Evolutionary conservation across 139 green algal species (phyloP), one percentile per base, ranked within the genome.

Genomic region (Chlorella sp.): DNA sequence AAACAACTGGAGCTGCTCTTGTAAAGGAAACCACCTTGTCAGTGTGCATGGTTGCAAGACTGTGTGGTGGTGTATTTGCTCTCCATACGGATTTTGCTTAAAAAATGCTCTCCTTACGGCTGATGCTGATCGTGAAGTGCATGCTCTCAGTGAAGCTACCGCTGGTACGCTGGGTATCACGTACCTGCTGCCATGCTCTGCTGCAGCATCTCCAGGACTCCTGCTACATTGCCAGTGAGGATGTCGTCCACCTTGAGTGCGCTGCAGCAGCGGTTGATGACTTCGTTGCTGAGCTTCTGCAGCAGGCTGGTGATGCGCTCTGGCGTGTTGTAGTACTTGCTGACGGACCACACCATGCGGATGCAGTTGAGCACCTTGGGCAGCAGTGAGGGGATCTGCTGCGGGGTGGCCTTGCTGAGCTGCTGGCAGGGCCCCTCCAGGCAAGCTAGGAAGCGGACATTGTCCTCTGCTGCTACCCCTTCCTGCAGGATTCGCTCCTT

Each of bases 311-410:
- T 85, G 26, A 96, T 63, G 1, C 87, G 81, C 55, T 96, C 89
- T 3, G 88, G 83, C 23, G 86, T 94, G 82, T 93, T 94, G 82
- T 96, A 97, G 84, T 90, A 92, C 14, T 83, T 75, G 29, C 78
- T 86, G 72, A 88, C 61, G 62, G 26, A 91, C 92, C 91, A 97
- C 14, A 97, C 86, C 86, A 96, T 87, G 59, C 92, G 86, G 20
- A 96, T 85, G 67, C 80, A 87, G 78, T 90, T 78, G 34, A 97
- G 76, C 50, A 96, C 85, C 20, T 68, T 59, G 1, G 91, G 89
- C 74, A 97, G 78, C 62, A 92, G 74, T 2, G 66, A 33, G 0
- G 91, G 87, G n/a, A 97, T 88, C 49, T 90, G 60, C 71, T 85
- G 34, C 31, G 77, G 84, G 63, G 30, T 22, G 23, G 82, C 87